Evolutionary conservation across 2,329 filamentous ascomycete genomes (phyloP).

Genomic region (Catunica adiposa): DNA sequence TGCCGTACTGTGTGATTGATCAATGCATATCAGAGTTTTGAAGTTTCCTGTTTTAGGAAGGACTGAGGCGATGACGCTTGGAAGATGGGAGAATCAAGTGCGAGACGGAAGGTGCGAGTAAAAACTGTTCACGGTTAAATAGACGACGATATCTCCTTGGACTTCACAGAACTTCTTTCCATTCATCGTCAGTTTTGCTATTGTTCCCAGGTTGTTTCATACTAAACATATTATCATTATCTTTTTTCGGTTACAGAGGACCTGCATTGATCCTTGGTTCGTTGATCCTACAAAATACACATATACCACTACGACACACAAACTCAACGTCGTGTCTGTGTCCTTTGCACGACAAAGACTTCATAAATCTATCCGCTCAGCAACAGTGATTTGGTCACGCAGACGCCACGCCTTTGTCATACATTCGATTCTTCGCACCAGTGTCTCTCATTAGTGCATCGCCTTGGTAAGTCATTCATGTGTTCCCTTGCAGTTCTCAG

Average conservation of each 20-base stretch:
- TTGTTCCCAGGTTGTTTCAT: too few species aligned
- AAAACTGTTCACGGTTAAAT: not conserved
- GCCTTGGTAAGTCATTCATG: not conserved
- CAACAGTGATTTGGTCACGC: too few species aligned
- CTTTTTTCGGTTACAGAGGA: not conserved
- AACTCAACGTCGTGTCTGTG: too few species aligned
- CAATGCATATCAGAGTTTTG: not conserved
- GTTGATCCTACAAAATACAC: not conserved
- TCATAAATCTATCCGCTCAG: too few species aligned
- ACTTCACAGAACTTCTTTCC: not conserved
- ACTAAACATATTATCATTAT: not conserved
- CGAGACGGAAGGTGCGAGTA: not conserved
- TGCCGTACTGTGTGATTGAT: not conserved
- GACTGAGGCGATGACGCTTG: not conserved
- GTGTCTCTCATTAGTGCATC: not conserved
- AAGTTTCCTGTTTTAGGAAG: not conserved
- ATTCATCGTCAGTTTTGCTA: too few species aligned
- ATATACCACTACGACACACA: not conserved
- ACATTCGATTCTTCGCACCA: not conserved
- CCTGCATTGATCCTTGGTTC: not conserved
- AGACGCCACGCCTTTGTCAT: too few species aligned
- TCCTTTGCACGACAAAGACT: too few species aligned
- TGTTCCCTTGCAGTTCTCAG: not conserved
- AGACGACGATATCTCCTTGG: not conserved
- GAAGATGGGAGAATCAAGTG: not conserved